Evolutionary conservation across 495 filamentous ascomycete genomes (phyloP), one percentile per base, ranked within the genome.

Genomic region (Hypoxylon crocopeplum): DNA sequence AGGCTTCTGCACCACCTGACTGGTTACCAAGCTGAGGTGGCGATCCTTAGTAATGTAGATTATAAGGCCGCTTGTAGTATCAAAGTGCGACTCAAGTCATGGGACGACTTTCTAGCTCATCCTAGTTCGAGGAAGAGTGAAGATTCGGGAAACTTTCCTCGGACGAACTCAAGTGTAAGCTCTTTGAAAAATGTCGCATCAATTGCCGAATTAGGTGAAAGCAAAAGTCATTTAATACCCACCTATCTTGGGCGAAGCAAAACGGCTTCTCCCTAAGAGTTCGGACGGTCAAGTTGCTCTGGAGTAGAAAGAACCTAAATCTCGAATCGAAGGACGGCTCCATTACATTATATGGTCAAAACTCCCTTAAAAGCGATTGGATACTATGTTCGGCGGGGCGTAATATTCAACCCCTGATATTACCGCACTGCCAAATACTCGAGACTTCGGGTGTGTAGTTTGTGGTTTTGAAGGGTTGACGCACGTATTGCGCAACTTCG

Each of bases 31-130:
- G 10, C 25, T 27, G 25, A 30, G 19, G 29, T 19, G 37, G 22
- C 16, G 38, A 29, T 27, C 15, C 21, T 29, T 34, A 30, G 30
- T 42, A 1, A 2, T 47, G 46, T 22, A 38, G 46, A n/a, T 16
- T 33, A 24, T 44, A 44, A 47, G 10, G 11, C 19, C 20, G 19
- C n/a, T 54, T 13, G 10, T 33, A 51, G 27, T 37, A 39, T 42
- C 8, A 47, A 36, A 19, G 19, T 24, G 33, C 55, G 60, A 64
- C 55, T 60, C 56, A 64, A 36, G 36, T 17, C 33, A 21, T 42
- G 22, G 1, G 16, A 17, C 22, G 39, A 47, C 27, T 21, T 10
- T 46, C 2, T 5, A 47, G 13, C n/a, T 24, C 11, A 36, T 12
- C 45, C n/a, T 0, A 48, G 2, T 12, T 36, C 17, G 16, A 48